Evolutionary conservation across 805 yeast genomes (phyloP).

Genomic region (Isabelozyma pseudorhagii): DNA sequence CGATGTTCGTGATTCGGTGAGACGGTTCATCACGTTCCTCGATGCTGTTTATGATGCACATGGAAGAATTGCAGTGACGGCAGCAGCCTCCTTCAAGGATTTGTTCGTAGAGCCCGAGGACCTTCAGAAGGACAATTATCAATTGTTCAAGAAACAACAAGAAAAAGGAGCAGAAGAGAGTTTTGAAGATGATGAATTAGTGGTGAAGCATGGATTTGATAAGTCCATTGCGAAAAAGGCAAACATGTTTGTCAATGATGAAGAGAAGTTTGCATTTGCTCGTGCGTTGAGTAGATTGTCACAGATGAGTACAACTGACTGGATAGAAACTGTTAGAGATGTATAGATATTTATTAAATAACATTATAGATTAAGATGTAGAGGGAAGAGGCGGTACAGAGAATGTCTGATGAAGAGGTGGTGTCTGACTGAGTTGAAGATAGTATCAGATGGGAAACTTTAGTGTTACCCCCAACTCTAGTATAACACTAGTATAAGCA

Average conservation of each 20-base stretch:
- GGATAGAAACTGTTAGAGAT: constrained; percentile 58
- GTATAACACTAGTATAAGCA: too few relatives aligned
- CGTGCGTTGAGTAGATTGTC: constrained; percentile 87
- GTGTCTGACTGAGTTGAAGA: too few relatives aligned
- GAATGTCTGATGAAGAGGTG: too few relatives aligned
- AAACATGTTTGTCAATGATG: constrained; percentile 82
- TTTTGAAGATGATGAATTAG: constrained; percentile 57
- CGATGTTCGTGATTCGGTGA: constrained; percentile 74
- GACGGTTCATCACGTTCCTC: constrained; percentile 89
- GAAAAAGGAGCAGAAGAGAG: constrained; percentile 35
- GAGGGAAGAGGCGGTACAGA: too few relatives aligned
- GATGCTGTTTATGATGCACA: constrained; percentile 95
- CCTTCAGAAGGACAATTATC: constrained; percentile 46
- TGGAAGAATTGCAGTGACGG: constrained; percentile 83
- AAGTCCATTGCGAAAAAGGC: constrained; percentile 69
- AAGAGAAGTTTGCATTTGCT: constrained; percentile 95
- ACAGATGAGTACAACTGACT: constrained; percentile 91
- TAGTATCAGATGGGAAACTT: too few relatives aligned
- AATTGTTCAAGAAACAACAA: constrained; percentile 37
- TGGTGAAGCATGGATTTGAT: constrained; percentile 74
- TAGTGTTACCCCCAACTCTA: too few relatives aligned
- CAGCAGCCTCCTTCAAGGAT: constrained; percentile 79
- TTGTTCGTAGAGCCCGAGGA: constrained; percentile 83
- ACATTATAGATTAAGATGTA: not conserved
- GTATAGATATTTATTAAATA: not conserved